Percentiles rank a stretch among this genome's conserved stretches.
Evolutionary conservation across 768 basidiomycete species (phyloP).

Genomic region (Lentinus brumalis): DNA sequence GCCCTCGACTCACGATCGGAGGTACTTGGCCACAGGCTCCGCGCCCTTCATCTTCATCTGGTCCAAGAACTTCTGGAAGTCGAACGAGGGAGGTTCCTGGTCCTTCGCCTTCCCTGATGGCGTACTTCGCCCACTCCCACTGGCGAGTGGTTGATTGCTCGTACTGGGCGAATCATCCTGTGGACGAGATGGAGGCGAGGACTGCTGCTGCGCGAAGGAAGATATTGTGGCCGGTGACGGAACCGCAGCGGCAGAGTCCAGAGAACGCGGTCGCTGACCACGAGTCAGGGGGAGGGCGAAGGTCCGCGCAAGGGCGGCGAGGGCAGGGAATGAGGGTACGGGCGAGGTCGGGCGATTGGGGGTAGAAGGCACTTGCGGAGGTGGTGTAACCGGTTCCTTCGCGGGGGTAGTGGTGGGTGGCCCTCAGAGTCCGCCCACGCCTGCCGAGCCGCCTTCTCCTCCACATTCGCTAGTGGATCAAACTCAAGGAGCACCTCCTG

Average conservation of each 20-base stretch:
- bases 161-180: slow-evolving; percentile 18
- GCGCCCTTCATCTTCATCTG: slow-evolving; percentile 89
- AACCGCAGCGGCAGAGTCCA: slow-evolving; percentile 61
- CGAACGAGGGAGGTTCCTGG: slow-evolving; percentile 59
- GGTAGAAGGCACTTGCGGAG: slow-evolving; percentile 31
- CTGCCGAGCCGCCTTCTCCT: slow-evolving; percentile 59
- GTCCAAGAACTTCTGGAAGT: slow-evolving; percentile 93
- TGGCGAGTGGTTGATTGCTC: slow-evolving; percentile 12
- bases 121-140: slow-evolving; percentile 24
- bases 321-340: slow-evolving; percentile 58
- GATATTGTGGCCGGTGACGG: slow-evolving; percentile 59
- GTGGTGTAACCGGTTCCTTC: slow-evolving; percentile 1
- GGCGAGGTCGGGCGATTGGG: slow-evolving; percentile 33
- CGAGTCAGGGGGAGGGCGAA: slow-evolving; percentile 55
- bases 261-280: slow-evolving; percentile 53
- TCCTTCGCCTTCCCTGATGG: slow-evolving; percentile 25
- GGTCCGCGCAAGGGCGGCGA: slow-evolving; percentile 67
- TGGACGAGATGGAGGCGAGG: slow-evolving; percentile 3
- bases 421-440: slow-evolving; percentile 67
- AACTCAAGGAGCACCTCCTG: slow-evolving; percentile 58
- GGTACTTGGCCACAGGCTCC: slow-evolving; percentile 92
- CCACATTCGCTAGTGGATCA: slow-evolving; percentile 62
- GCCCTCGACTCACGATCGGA: slow-evolving; percentile 78
- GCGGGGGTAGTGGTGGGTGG: slow-evolving; percentile 52
- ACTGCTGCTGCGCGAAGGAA: slow-evolving; percentile 54